Conservation (phyloP, 768 basidiomycete genomes). For the Phallus indusiatus region DNA sequence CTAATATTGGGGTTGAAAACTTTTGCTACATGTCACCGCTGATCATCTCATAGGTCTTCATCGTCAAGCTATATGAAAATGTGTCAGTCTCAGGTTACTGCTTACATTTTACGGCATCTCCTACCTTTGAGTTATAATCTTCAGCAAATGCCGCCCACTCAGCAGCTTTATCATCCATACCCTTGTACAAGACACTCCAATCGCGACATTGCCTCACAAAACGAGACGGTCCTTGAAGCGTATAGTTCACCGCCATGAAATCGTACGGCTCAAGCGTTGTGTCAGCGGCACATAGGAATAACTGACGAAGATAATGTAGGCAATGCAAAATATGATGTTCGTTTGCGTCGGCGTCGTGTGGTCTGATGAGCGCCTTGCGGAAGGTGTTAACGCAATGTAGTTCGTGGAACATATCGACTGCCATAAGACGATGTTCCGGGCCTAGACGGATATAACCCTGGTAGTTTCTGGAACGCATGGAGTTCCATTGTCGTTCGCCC, state of each 20-base stretch:
- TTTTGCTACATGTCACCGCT: too few species aligned
- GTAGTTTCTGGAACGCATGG: not conserved
- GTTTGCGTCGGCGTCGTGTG: not conserved
- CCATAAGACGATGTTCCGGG: slow-evolving; percentile 23
- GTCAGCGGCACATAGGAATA: slow-evolving; percentile 37
- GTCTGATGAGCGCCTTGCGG: slow-evolving; percentile 12
- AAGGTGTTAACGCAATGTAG: slow-evolving; percentile 28
- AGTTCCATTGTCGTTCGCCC: not conserved
- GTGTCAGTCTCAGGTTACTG: too few species aligned
- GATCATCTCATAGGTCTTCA: too few species aligned
- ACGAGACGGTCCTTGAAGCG: not conserved
- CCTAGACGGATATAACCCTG: slow-evolving; percentile 21
- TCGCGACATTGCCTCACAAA: not conserved
- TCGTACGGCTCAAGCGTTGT: slow-evolving; percentile 33
- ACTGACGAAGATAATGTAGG: slow-evolving; percentile 38
- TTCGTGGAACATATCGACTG: slow-evolving; percentile 29
- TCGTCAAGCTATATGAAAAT: too few species aligned
- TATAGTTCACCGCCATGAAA: too few species aligned
- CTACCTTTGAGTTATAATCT: too few species aligned
- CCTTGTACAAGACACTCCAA: not conserved
- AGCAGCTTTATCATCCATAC: not conserved
- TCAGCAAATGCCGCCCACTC: too few species aligned
- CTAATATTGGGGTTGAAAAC: too few species aligned
- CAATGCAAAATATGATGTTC: slow-evolving; percentile 29
- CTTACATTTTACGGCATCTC: too few species aligned